Base-by-base conservation (phyloP, 2,329 filamentous ascomycete species). In the Dendrostoma leiphaemia region DNA sequence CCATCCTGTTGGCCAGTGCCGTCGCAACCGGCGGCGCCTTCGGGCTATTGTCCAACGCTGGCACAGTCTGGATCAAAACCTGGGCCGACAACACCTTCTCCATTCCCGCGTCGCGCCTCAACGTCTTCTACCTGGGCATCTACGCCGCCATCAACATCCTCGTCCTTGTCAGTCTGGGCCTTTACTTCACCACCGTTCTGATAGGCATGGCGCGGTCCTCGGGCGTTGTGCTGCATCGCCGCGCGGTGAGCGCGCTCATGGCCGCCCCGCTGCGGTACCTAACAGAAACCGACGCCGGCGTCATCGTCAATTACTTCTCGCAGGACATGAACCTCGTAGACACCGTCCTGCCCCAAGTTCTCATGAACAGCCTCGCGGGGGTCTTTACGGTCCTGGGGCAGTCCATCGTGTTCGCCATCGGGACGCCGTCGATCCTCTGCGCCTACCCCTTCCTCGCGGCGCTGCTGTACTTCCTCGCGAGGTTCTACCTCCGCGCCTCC, bases 401-500 rank as follows among this genome's bases (percentile, higher is more conserved):
- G 58, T 69, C 72, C 58, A 65, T 69, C 8, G 63, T 77, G 0
- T 71, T 77, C 32, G 68, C 68, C 4, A 63, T 71, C 3, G 69
- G 72, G 12, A 70, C 74, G 13, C 50, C 51, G 1, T 26, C 23
- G 12, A 23, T 54, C 0, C 66, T 66, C 50, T 73, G 72, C 38
- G 69, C 69, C 4, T 68, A 72, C 10, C 68, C 68, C 0, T 67
- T 75, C 40, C 73, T 75, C 0, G 59, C 74, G 34, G 58, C 63
- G 4, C 61, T 67, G 1, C 57, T 75, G 5, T 74, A 71, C 48
- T 49, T 66, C 3, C 65, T 77, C 19, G 71, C 76, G 51, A 73
- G 71, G 35, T 65, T 73, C 53, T 79, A 78, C 57, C 64, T 79
- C 12, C 69, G 71, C 4, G 78, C 76, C 2, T 77, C 74, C 2